Evolutionary conservation across 2,329 filamentous ascomycete genomes (phyloP), one percentile per base, ranked within the genome.

Genomic region (Apiospora phragmitis): DNA sequence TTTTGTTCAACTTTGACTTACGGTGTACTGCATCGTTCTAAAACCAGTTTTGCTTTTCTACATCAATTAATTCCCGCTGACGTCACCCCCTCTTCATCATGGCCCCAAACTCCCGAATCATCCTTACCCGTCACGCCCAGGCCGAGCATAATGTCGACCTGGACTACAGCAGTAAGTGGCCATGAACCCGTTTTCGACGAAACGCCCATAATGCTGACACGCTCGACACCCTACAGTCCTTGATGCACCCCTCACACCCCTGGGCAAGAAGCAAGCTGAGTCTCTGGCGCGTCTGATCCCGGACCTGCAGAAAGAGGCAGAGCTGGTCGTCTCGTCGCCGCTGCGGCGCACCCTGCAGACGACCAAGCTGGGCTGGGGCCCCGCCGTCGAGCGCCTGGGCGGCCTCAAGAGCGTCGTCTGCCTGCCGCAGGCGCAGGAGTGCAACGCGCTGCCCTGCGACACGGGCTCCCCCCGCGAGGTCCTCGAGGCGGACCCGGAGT

Each of bases 291-390:
- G 69, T 18, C 70, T 71, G 26, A 70, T 77, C 35, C 71, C 73
- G 1, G 68, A 69, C 6, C 69, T 77, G 24, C 74, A 78, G 62
- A 18, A 68, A 14, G 70, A 74, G 21, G 75, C 76, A 51, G 76
- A 77, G 12, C 70, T 80, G 0, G 68, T 81, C 45, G 70, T 78
- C 47, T 77, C 76, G 8, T 81, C 79, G 18, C 79, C 79, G 3
- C 72, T 80, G 5, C 74, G 73, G 38, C 78, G 79, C 59, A 80
- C 78, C 4, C 73, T 81, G 62, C 78, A 81, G 70, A 81, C 78
- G 12, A 79, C 79, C 5, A 72, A 74, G 8, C 70, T 80, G 21
- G 78, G 76, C 0, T 79, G 55, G 70, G 75, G 43, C 45, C 76
- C 74, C 2, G 75, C 76, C 4, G 69, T 74, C n/a, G 72, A 67